These are phyloP conservation scores for Coleophoma eucalyptorum DNA, from an alignment of 2,329 filamentous ascomycete genomes.

Conservation along the genomic window DNA sequence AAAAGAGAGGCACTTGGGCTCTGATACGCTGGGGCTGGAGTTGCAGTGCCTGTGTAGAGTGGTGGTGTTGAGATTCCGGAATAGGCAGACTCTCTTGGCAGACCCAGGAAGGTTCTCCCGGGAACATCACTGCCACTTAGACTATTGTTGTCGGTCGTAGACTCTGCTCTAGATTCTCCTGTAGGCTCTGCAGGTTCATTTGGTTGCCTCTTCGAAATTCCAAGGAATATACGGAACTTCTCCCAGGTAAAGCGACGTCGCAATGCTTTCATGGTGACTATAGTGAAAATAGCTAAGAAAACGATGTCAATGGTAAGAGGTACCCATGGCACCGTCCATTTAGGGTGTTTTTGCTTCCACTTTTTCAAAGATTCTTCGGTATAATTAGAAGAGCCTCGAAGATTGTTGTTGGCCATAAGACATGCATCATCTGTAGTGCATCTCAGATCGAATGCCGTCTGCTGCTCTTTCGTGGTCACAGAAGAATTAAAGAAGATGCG, in stretches of 20 bases:
- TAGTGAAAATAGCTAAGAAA: background rate
- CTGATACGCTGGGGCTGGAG: conserved; percentile 5
- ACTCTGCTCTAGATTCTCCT: background rate
- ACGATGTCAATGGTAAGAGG: conserved; percentile 4
- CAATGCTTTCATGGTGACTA: conserved; percentile 3
- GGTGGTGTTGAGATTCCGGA: conserved; percentile 1
- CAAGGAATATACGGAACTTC: background rate
- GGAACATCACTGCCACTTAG: background rate
- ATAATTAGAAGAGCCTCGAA: conserved; percentile 9
- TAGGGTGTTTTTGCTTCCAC: conserved; percentile 7
- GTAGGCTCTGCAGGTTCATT: background rate
- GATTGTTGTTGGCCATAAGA: conserved; percentile 15
- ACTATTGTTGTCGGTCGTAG: background rate
- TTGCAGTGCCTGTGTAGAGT: conserved; percentile 2
- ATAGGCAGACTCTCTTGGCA: background rate
- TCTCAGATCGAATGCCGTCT: conserved; percentile 20
- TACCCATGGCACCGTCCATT: conserved; percentile 4
- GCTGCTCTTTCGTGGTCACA: conserved; percentile 27
- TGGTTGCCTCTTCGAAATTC: background rate
- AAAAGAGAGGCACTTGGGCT: background rate
- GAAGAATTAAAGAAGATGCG: conserved; percentile 48
- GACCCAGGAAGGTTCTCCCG: background rate
- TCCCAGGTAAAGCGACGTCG: conserved; percentile 1
- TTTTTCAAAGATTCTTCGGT: conserved; percentile 3
- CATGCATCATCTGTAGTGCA: conserved; percentile 29